Conservation (phyloP, 2,329 filamentous ascomycete species). For the Lachnellula subtilissima region DNA sequence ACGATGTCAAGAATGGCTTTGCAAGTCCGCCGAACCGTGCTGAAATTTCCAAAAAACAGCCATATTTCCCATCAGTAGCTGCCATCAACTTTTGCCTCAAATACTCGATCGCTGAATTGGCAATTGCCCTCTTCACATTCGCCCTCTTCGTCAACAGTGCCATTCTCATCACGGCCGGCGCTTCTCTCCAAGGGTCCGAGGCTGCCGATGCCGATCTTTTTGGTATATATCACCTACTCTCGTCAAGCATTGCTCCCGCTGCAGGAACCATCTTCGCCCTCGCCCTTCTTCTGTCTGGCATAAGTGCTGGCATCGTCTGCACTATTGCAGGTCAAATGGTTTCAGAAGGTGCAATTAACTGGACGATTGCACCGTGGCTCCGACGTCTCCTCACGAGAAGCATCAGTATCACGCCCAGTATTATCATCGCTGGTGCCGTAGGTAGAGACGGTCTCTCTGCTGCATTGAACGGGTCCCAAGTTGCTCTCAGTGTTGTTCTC, state of each 20-base stretch:
- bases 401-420: constrained; percentile 76
- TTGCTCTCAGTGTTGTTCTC: constrained; percentile 71
- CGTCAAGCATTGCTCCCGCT: constrained; percentile 61
- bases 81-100: constrained; percentile 72
- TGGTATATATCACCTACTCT: constrained; percentile 69
- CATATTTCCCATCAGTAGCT: constrained; percentile 65
- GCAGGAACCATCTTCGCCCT: constrained; percentile 83
- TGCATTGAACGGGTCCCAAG: constrained; percentile 72
- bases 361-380: constrained; percentile 71
- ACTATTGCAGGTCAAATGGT: constrained; percentile 90
- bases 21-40: constrained; percentile 27
- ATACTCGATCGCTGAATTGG: constrained; percentile 67
- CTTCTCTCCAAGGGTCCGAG: constrained; percentile 54
- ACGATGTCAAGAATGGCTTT: constrained; percentile 54
- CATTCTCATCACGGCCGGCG: constrained; percentile 77
- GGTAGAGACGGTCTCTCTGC: constrained; percentile 65
- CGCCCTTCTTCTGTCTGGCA: constrained; percentile 72
- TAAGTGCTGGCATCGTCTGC: constrained; percentile 80
- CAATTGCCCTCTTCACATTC: constrained; percentile 72
- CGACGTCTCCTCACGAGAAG: constrained; percentile 71
- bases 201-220: constrained; percentile 73
- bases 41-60: constrained; percentile 38
- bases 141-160: constrained; percentile 80
- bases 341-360: constrained; percentile 73
- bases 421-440: constrained; percentile 77